Evolutionary conservation across 148 eudicot genomes (phyloP).

Genomic region (Camellia japonica): DNA sequence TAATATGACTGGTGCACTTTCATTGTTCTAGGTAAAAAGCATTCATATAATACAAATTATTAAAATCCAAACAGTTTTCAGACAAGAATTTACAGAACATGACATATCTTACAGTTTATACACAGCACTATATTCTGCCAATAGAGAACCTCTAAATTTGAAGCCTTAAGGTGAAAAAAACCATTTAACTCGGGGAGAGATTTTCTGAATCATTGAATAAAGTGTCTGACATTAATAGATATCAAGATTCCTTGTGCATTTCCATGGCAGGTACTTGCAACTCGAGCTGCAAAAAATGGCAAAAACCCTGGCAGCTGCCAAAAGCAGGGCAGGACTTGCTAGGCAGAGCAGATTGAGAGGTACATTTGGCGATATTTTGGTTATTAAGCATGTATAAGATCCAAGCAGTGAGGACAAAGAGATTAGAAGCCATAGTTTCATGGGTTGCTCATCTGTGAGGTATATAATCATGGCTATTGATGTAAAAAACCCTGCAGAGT

Average conservation of each 20-base stretch:
- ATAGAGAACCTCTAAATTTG: background rate
- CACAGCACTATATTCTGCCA: background rate
- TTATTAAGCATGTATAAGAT: background rate
- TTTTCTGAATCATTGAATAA: background rate
- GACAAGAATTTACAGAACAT: background rate
- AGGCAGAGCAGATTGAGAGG: background rate
- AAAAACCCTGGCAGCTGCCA: background rate
- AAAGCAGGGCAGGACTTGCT: background rate
- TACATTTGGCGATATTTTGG: background rate
- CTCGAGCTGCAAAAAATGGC: background rate
- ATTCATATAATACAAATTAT: too few relatives aligned
- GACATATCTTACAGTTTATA: background rate
- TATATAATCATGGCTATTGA: background rate
- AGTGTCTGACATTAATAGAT: background rate
- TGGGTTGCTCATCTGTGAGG: background rate
- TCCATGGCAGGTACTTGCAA: background rate
- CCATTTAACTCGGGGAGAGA: background rate
- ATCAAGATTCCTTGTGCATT: background rate
- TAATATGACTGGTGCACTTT: too few relatives aligned
- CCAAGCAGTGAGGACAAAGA: background rate
- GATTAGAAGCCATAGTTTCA: background rate
- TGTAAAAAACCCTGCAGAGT: background rate
- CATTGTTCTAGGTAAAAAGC: background rate
- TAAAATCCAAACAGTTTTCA: background rate
- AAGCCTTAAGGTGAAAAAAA: background rate